Conservation (phyloP, 306 rosid species). For the Quercus gilva region DNA sequence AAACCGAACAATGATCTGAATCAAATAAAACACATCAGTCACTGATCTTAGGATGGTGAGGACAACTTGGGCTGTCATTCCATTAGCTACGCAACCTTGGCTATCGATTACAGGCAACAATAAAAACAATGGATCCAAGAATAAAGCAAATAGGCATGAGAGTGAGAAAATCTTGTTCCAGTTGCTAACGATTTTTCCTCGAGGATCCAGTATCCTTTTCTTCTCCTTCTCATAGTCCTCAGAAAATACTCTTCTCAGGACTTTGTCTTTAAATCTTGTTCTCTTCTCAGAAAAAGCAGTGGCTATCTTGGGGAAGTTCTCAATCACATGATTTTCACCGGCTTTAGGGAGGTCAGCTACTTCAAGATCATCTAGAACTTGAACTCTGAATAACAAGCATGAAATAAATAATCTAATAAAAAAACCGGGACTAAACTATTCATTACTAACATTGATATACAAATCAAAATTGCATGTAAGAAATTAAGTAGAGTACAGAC, state of each 20-base stretch:
- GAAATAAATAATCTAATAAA: neutral
- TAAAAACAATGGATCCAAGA: conserved; percentile 57
- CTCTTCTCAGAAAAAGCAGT: conserved; percentile 21
- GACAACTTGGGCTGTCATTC: too few species aligned
- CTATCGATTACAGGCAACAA: conserved; percentile 37
- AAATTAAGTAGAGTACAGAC: conserved; percentile 28
- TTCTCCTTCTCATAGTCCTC: conserved; percentile 51
- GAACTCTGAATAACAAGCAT: conserved; percentile 24
- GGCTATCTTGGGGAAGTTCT: too few species aligned
- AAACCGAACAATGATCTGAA: conserved; percentile 43
- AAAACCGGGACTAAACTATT: neutral
- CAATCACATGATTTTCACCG: conserved; percentile 12
- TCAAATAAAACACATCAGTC: too few species aligned
- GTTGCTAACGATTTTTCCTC: conserved; percentile 37
- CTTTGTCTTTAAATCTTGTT: conserved; percentile 30
- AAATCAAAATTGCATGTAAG: neutral
- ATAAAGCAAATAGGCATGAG: conserved; percentile 45
- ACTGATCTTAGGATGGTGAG: too few species aligned
- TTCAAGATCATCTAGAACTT: conserved; percentile 36
- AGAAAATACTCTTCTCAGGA: conserved; percentile 51
- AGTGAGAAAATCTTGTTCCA: conserved; percentile 57
- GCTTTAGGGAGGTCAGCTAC: conserved; percentile 13
- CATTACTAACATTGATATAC: neutral
- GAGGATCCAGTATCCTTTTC: conserved; percentile 43
- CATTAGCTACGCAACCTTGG: too few species aligned